Evolutionary conservation across 1,139 yeast genomes (phyloP), one percentile per base, ranked within the genome.

Genomic region (Pichia sp.): DNA sequence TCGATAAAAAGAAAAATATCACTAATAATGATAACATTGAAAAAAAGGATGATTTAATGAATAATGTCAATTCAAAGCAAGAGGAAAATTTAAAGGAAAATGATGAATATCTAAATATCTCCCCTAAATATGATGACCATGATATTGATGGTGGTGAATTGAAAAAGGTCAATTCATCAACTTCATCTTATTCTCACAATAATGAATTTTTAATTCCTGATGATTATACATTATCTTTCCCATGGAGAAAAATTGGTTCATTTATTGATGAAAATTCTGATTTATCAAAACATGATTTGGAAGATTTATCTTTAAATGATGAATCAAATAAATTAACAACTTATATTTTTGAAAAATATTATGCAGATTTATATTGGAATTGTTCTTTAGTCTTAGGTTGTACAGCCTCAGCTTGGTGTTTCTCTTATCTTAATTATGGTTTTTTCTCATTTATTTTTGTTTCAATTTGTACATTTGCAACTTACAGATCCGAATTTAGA

Each of bases 361-460:
- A 75, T 57, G 79, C 83, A 27, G 95, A 86, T 62, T 75, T 83
- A 74, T 84, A 81, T 66, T 80, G 81, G 77, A 85, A 85, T 66
- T 73, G 80, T 37, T 74, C 79, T 0, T 61, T 82, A 35, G 72
- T 83, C 57, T 62, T 83, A 40, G 88, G 89, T 7, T 81, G 88
- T 8, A 84, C 90, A 65, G 75, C 82, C 66, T 81, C 81, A 61
- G 70, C 87, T 0, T 86, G 90, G 88, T 56, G 74, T 5, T 63
- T 76, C 40, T 83, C 84, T 9, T 68, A 76, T 56, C 52, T 72
- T 37, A 79, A 84, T 2, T 75, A 79, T 40, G 87, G 88, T 1
- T 65, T 78, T 40, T 65, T 79, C 50, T 73, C 83, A 2, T 65
- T 84, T 31, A 69, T 76, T 4, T 67, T 83, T 53, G 82, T 85